These are phyloP conservation scores for Xerocomus cyaneibrunnescens DNA, from an alignment of 1,284 basidiomycete genomes.

Conservation along the genomic window DNA sequence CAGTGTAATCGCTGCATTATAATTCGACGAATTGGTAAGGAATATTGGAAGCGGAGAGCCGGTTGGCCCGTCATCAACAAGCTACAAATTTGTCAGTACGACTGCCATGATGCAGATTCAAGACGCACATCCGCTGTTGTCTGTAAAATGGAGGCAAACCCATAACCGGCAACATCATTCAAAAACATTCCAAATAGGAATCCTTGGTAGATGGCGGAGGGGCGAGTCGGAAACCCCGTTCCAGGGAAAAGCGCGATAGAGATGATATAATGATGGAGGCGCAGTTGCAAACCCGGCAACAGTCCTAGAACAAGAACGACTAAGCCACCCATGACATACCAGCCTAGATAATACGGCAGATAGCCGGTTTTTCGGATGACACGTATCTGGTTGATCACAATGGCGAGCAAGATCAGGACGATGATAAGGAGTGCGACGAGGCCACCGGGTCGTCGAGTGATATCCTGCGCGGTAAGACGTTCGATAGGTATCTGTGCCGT, in stretches of 20 bases:
- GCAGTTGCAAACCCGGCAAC: slow-evolving; percentile 66
- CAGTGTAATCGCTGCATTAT: slow-evolving; percentile 54
- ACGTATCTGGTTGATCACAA: slow-evolving; percentile 75
- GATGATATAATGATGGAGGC: slow-evolving; percentile 77
- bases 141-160: slow-evolving; percentile 79
- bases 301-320: slow-evolving; percentile 65
- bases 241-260: slow-evolving; percentile 75
- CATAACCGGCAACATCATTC: slow-evolving; percentile 75
- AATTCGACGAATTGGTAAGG: slow-evolving; percentile 68
- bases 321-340: slow-evolving; percentile 70
- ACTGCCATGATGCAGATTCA: slow-evolving; percentile 1
- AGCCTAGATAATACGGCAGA: slow-evolving; percentile 70
- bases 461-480: slow-evolving; percentile 70
- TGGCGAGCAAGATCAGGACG: slow-evolving; percentile 56
- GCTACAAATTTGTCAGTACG: slow-evolving; percentile 30
- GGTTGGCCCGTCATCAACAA: slow-evolving; percentile 70
- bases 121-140: slow-evolving; percentile 65
- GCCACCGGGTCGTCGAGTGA: slow-evolving; percentile 66
- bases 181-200: slow-evolving; percentile 82
- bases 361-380: slow-evolving; percentile 83
- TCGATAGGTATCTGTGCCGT: slow-evolving; percentile 71
- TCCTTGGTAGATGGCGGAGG: slow-evolving; percentile 77
- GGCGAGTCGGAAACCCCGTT: slow-evolving; percentile 78
- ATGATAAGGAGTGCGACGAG: slow-evolving; percentile 73
- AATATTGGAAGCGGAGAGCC: slow-evolving; percentile 73